Base-by-base conservation (phyloP, 2,329 filamentous ascomycete species). In the Cladorrhinum sp. region DNA sequence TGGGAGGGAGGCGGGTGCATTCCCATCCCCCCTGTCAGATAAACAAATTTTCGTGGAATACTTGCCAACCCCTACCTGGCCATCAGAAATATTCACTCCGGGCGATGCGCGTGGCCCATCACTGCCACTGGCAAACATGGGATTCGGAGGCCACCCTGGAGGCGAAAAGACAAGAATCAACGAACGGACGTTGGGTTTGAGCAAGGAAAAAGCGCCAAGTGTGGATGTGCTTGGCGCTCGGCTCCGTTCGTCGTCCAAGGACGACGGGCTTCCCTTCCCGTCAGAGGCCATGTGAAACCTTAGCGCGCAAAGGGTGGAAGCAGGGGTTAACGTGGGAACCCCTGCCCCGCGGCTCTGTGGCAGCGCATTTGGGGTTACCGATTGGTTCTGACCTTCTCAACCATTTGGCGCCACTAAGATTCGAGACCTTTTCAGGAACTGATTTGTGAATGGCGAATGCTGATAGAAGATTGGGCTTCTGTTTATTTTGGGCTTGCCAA, bases 271-370 rank as follows among this genome's bases (percentile, higher is more conserved):
- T 57, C 25, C 45, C 25, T 50, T 56, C 25, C 45, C 45, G 20
- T 29, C 54, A 48, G 64, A 41, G 59, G 36, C 45, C 50, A 54
- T 59, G 65, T 69, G 68, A 70, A 69, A 70, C 68, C 25, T 50
- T 64, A 64, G 62, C 60, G 63, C 32, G 60, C 60, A 64, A 63
- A 60, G 57, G 51, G 41, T 7, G 61, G 41, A 45, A 45, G 41
- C 41, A 45, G 61, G 61, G 54, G 57, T 55, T 56, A 41, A 32
- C 12, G 22, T 7, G 49, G 24, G 9, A 20, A 56, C 58, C 61
- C 64, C 54, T 62, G 61, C 60, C 53, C 41, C 62, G 62, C 59
- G 54, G 54, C 53, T 59, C 45, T 50, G 51, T 29, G 48, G 36
- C 13, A 18, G 24, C 8, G 29, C 27, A 50, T 55, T 55, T n/a